Percentiles rank a stretch among this genome's conserved stretches.
These are phyloP conservation scores for Sporothrix schenckii DNA, from an alignment of 2,329 filamentous ascomycete genomes.

Conservation along the genomic window DNA sequence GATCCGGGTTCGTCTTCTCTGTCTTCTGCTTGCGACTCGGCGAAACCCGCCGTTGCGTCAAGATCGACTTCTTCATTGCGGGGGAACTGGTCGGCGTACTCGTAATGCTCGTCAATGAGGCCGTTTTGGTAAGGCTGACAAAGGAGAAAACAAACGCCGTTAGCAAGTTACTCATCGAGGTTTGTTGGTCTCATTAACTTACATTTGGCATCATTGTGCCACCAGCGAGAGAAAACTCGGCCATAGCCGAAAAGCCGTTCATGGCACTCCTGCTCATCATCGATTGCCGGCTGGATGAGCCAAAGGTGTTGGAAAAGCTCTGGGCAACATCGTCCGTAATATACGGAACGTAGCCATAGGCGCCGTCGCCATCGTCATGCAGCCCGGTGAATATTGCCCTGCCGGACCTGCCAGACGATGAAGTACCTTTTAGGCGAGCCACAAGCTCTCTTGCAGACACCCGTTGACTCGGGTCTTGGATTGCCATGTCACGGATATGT, in stretches of 20 bases:
- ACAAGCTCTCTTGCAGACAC: constrained; percentile 22
- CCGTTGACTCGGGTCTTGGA: constrained; percentile 17
- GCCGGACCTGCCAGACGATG: not conserved
- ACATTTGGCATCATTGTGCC: not conserved
- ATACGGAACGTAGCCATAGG: not conserved
- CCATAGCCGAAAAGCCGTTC: constrained; percentile 17
- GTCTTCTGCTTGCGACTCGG: not conserved
- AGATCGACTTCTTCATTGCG: not conserved
- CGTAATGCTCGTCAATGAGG: not conserved
- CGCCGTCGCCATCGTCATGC: not conserved
- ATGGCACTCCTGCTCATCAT: not conserved
- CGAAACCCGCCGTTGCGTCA: not conserved
- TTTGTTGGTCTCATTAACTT: not conserved
- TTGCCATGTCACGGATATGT: constrained; percentile 23
- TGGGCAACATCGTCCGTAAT: not conserved
- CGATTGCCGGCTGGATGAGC: not conserved
- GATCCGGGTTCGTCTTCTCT: not conserved
- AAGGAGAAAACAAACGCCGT: not conserved
- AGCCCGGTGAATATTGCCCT: not conserved
- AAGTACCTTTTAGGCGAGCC: not conserved
- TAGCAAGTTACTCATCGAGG: not conserved
- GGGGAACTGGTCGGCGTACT: not conserved
- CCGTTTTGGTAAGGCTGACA: not conserved
- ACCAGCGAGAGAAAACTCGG: not conserved
- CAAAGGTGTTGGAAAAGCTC: not conserved